A percentile compares a stretch with the other conserved stretches of the same genome.
These are phyloP conservation scores for Sporothrix mexicana DNA, from an alignment of 2,329 filamentous ascomycete species.

Conservation along the genomic window DNA sequence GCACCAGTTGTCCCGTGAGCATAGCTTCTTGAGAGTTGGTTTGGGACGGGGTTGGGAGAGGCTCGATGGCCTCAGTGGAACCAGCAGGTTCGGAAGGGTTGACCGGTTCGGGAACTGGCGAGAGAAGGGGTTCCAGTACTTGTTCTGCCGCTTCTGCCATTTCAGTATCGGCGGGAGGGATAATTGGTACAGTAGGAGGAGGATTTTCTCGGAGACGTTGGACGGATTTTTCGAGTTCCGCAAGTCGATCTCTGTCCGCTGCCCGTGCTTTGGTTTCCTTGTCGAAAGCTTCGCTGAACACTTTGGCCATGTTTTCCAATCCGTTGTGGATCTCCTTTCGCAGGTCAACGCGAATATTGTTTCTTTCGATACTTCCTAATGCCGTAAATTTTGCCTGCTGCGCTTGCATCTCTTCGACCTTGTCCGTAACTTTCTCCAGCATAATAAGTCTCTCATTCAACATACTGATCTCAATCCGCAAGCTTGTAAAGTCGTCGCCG, in stretches of 20 bases:
- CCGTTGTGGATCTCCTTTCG: not conserved
- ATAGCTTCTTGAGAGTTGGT: no score
- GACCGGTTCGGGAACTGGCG: slow-evolving; percentile 15
- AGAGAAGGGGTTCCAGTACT: slow-evolving; percentile 12
- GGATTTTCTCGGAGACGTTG: not conserved
- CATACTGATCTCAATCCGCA: slow-evolving; percentile 33
- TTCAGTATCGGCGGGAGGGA: not conserved
- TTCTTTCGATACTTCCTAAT: not conserved
- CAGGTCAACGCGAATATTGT: slow-evolving; percentile 3
- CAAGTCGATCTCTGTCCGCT: slow-evolving; percentile 22
- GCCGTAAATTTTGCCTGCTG: slow-evolving; percentile 8
- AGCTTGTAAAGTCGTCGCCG: slow-evolving; percentile 36
- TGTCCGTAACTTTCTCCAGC: not conserved
- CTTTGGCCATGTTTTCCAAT: not conserved
- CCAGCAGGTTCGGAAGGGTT: not conserved
- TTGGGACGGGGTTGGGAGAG: not conserved
- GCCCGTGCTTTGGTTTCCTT: slow-evolving; percentile 7
- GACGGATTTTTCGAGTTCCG: slow-evolving; percentile 19
- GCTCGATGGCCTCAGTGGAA: not conserved
- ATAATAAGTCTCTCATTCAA: slow-evolving; percentile 29
- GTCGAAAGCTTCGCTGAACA: slow-evolving; percentile 29
- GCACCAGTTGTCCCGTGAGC: no score
- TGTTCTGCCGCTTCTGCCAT: not conserved
- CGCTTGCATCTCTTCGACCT: not conserved
- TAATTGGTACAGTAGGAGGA: not conserved